Percentiles rank a stretch among this genome's conserved stretches.
Evolutionary conservation across 108 stramenopile species (phyloP).

Genomic region (Nitzschia putrida): DNA sequence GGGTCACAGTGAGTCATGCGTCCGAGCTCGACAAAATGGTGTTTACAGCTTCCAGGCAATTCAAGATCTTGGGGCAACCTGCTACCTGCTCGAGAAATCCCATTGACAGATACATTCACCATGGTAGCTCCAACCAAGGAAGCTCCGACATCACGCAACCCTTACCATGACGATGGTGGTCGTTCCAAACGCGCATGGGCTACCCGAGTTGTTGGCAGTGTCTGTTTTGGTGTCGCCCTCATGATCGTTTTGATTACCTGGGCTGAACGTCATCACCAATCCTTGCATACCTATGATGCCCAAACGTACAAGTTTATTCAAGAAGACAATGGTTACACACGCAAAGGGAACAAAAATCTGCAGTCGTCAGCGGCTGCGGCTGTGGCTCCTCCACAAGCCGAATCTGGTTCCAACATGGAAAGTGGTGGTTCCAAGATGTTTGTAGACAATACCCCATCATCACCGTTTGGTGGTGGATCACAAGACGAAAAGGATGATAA

Average conservation of each 20-base stretch:
- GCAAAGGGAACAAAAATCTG: background rate
- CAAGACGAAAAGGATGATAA: background rate
- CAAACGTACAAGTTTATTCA: background rate
- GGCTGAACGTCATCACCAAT: constrained; percentile 2
- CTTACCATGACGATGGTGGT: constrained; percentile 3
- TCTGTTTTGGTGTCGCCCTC: constrained; percentile 2
- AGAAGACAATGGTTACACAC: background rate
- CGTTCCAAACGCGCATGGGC: background rate
- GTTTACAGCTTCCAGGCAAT: no score
- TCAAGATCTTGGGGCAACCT: no score
- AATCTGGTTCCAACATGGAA: no score
- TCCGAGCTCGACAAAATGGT: no score
- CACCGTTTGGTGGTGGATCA: no score
- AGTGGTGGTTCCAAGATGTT: no score
- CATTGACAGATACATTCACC: background rate
- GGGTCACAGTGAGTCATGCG: no score
- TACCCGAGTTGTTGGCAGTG: background rate
- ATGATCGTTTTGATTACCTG: constrained; percentile 15
- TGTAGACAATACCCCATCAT: no score
- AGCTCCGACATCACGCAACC: background rate
- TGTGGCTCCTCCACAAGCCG: no score
- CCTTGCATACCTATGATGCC: background rate
- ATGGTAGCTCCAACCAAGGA: constrained; percentile 9
- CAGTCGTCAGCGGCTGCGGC: no score
- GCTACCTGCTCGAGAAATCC: no score